Conservation (phyloP, 208 protist genomes). For the Leishmania guyanensis region DNA sequence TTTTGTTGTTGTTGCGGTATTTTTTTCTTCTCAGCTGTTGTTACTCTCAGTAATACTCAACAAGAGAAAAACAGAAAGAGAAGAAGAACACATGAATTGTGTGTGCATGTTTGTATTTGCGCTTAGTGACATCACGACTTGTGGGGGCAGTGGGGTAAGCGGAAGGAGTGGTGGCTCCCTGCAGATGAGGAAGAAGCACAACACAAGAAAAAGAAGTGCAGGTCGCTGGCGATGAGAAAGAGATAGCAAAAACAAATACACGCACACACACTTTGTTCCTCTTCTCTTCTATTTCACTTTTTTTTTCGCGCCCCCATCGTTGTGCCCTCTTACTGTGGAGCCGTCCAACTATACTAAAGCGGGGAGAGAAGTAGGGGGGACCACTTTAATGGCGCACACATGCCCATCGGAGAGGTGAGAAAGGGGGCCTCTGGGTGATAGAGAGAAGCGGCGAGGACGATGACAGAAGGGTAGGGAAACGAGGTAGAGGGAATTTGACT, state of each 20-base stretch:
- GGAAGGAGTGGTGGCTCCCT: not conserved
- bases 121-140: not conserved
- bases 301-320: not conserved
- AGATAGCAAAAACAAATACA: not conserved
- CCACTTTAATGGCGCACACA: not conserved
- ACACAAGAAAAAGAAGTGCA: not conserved
- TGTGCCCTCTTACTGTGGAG: not conserved
- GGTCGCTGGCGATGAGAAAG: not conserved
- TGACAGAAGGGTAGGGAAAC: not conserved
- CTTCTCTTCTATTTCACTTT: not conserved
- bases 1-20: not conserved
- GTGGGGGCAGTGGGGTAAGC: not conserved
- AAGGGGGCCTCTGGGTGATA: not conserved
- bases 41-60: not conserved
- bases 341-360: not conserved
- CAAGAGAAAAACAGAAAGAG: not conserved
- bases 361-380: not conserved
- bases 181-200: not conserved
- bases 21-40: not conserved
- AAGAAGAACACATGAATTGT: not conserved
- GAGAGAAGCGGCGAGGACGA: not conserved
- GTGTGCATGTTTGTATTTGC: conserved; percentile 2
- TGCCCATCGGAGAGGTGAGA: not conserved
- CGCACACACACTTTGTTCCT: not conserved
- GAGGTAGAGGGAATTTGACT: not conserved